Evolutionary conservation across 257 asterid species (phyloP).

Genomic region (Cruciata laevipes): DNA sequence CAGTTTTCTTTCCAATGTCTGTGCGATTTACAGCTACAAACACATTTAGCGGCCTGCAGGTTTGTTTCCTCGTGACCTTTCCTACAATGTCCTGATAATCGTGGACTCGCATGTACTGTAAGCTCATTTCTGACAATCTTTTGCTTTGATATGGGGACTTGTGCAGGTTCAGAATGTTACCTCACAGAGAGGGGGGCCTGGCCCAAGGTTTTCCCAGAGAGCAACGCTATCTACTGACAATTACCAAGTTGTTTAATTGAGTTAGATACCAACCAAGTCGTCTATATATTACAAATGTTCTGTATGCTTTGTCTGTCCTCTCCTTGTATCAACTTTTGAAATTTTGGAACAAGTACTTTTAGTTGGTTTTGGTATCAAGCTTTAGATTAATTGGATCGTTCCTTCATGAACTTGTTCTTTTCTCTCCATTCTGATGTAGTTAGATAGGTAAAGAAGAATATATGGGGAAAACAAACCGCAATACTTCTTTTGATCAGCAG

Average conservation of each 20-base stretch:
- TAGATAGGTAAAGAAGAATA: not conserved
- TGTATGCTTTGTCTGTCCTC: not conserved
- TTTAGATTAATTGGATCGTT: constrained; percentile 1
- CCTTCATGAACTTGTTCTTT: not conserved
- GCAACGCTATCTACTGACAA: constrained; percentile 51
- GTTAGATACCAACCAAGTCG: not conserved
- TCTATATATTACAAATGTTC: not conserved
- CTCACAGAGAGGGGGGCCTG: constrained; percentile 51
- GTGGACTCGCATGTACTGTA: not conserved
- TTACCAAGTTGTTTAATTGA: constrained; percentile 52
- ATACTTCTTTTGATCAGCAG: too few relatives aligned
- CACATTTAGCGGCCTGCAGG: constrained; percentile 83
- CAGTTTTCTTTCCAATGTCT: constrained; percentile 76
- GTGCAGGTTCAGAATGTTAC: constrained; percentile 51
- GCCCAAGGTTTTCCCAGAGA: constrained; percentile 72
- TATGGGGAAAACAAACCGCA: not conserved
- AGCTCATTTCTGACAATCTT: not conserved
- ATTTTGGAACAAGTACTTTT: constrained; percentile 10
- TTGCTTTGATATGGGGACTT: not conserved
- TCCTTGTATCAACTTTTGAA: not conserved
- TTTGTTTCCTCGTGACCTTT: constrained; percentile 20
- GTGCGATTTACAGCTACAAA: constrained; percentile 63
- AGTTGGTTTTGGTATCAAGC: not conserved
- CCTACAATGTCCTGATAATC: not conserved
- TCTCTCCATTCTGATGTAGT: not conserved